Base-by-base conservation (phyloP, 2,329 filamentous ascomycete genomes). In the Aureobasidium sp. region DNA sequence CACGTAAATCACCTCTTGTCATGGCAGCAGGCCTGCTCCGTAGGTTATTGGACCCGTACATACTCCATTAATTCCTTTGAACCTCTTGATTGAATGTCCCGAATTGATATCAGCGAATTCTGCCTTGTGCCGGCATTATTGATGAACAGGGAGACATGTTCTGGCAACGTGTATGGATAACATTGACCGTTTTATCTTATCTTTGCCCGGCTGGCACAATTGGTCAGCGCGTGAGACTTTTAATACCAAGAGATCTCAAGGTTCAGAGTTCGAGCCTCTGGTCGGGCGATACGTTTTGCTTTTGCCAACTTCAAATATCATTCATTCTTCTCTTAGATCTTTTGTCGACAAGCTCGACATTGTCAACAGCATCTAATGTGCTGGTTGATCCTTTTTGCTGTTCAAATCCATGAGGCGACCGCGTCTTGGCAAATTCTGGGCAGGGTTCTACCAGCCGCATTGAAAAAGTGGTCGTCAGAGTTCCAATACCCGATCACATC, bases 241-340 rank as follows among this genome's bases (percentile, higher is more conserved):
- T 60, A 60, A 25, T 25, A 3, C 3, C 22, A 31, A 60, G 57
- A 51, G 44, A 60, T 60, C 57, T 60, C 57, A 60, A 60, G 57
- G 57, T 60, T 60, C 44, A 60, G 57, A 60, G 57, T 60, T 60
- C 57, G 57, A 60, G 57, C 57, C 57, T 60, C 57, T 60, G 44
- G 57, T 60, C 45, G 57, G 57, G 57, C 57, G 57, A 58, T 14
- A 8, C 6, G 2, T 29, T 31, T 48, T 58, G 6, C 7, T 48
- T 48, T 48, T 27, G 20, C 4, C 11, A 42, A 14, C 41, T 25
- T 25, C 22, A 22, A 8, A 36, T 36, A 36, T 36, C 31, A 12
- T 39, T 39, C 37, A 6, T 39, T n/a, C 37, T 39, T 47, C 14
- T 47, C 17, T 3, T 31, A 25, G 22, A 25, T 25, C 22, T 25